Base-by-base conservation (phyloP, 805 yeast species). In the Lachancea thermotolerans region DNA sequence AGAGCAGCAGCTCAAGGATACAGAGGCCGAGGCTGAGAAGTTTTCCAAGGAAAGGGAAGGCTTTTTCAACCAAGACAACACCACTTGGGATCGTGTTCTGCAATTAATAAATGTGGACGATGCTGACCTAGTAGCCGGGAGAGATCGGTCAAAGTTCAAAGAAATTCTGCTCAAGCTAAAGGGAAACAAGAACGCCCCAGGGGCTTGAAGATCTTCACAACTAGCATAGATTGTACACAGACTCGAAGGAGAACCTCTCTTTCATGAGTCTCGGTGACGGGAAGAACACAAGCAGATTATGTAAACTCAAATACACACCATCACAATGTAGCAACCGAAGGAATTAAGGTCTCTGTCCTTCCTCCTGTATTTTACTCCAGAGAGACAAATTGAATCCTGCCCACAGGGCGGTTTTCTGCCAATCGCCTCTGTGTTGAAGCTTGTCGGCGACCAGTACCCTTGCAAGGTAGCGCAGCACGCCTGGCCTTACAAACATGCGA, bases 51-150 rank as follows among this genome's bases (percentile, higher is more conserved):
- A 83, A 57, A 81, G 93, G 62, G 96, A 89, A 62, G 74, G 75
- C 28, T 89, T 73, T 64, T 86, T 82, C 63, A 71, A 80, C 31
- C 85, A 85, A 64, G 95, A 95, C 44, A 71, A 78, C 58, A 64
- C 81, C 33, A 78, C 88, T n/a, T 88, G 86, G 71, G 85, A 84
- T 57, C 78, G 96, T 57, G 91, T 80, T 67, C 59, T 75, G 28
- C 67, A 68, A 39, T 74, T 64, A 59, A 68, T 59, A 45, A 72
- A 57, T 66, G 73, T 57, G 39, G 65, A 64, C 29, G 78, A 73
- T 42, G 71, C 77, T 17, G 74, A 70, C 48, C 60, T 66, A 37
- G 65, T 68, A 34, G 65, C 66, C 39, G 72, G 67, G 30, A 73
- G 82, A 59, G 90, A 85, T 63, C 83, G 82, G 70, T 65, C 83